A percentile compares a stretch with the other conserved stretches of the same genome.
Evolutionary conservation across 2,329 filamentous ascomycete species (phyloP).

Genomic region (Claviceps quebecensis): DNA sequence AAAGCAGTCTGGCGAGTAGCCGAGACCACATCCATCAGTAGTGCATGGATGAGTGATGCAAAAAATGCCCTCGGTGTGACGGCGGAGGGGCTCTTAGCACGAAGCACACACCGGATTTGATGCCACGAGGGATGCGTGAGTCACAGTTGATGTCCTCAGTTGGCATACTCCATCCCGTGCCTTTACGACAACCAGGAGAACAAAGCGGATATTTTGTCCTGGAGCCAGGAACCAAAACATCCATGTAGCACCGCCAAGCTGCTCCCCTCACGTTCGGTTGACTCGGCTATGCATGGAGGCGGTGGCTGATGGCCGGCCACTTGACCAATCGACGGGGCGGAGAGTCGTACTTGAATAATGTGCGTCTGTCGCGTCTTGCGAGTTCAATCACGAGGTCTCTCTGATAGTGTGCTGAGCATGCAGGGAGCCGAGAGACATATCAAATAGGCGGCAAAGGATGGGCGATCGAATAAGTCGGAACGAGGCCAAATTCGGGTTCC

Average conservation of each 20-base stretch:
- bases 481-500: background rate
- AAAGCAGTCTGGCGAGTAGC: background rate
- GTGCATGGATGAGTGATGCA: background rate
- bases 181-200: background rate
- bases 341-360: background rate
- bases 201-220: background rate
- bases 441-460: background rate
- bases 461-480: background rate
- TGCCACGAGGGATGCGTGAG: background rate
- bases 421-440: background rate
- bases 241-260: background rate
- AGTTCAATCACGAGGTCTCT: background rate
- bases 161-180: background rate
- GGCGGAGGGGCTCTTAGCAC: too few relatives aligned
- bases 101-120: too few relatives aligned
- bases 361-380: background rate
- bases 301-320: background rate
- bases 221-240: background rate
- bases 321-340: background rate
- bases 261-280: background rate
- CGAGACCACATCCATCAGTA: too few relatives aligned
- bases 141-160: background rate
- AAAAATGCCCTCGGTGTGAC: background rate
- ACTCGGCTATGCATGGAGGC: too few relatives aligned
- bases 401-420: background rate